These are phyloP conservation scores for Backusella macrospora DNA, from an alignment of 192 early-diverging fungal species.

Conservation along the genomic window DNA sequence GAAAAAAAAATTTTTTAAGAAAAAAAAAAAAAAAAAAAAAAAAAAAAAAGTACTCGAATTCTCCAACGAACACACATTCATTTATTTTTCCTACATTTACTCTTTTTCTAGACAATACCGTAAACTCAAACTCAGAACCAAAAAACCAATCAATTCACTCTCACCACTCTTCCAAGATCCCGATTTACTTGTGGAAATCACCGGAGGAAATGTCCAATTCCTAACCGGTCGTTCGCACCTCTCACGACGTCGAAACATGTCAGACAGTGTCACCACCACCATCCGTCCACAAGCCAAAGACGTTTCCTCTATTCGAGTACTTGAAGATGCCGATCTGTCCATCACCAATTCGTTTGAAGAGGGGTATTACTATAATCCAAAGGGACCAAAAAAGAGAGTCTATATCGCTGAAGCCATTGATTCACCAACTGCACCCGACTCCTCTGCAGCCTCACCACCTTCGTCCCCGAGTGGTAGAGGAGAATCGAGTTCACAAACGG, in stretches of 20 bases:
- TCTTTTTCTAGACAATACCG: background rate
- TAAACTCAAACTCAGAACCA: background rate
- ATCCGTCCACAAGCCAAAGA: conserved; percentile 13
- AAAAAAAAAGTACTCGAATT: too few relatives aligned
- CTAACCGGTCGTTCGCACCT: background rate
- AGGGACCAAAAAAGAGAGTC: background rate
- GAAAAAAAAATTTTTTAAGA: background rate
- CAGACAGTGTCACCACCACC: background rate
- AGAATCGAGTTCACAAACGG: too few relatives aligned
- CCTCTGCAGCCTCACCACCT: too few relatives aligned
- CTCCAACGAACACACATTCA: too few relatives aligned
- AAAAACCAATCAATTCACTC: background rate
- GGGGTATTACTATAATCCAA: background rate
- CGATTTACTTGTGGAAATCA: background rate
- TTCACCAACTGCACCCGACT: too few relatives aligned
- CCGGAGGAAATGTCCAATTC: background rate
- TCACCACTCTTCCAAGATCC: conserved; percentile 18
- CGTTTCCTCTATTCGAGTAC: background rate
- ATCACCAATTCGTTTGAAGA: background rate
- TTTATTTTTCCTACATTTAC: background rate
- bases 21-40: background rate
- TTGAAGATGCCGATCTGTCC: background rate
- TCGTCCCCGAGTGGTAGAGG: too few relatives aligned
- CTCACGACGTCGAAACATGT: background rate
- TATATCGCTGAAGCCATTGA: background rate